Evolutionary conservation across 169 alveolate species (phyloP).

Genomic region (Eimeria falciformis): DNA sequence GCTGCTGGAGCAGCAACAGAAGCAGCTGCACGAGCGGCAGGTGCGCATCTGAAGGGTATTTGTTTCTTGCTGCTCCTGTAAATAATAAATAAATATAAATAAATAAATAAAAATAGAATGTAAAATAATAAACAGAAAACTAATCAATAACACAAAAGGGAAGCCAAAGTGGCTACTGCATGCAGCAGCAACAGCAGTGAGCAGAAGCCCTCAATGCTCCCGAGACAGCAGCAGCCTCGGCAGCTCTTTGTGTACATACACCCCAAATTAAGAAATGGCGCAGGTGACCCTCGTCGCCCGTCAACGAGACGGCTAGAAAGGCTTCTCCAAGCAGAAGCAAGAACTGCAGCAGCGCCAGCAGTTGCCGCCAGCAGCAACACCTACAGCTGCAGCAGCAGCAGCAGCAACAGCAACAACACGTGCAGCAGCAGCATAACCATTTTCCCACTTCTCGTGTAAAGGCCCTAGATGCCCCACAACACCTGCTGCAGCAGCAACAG

Average conservation of each 20-base stretch:
- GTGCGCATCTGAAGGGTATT: neutral
- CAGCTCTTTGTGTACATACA: no score
- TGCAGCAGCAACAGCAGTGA: no score
- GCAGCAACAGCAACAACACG: slow-evolving; percentile 40
- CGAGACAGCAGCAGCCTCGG: neutral
- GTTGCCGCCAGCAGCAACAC: neutral
- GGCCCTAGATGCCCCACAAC: neutral
- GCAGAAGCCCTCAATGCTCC: neutral
- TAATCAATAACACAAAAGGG: no score
- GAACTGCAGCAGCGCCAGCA: slow-evolving; percentile 16
- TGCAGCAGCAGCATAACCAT: slow-evolving; percentile 14
- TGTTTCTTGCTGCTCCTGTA: neutral
- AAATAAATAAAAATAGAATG: neutral
- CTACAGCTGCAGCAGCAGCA: slow-evolving; percentile 27
- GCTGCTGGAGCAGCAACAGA: neutral
- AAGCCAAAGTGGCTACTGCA: no score
- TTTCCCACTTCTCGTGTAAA: neutral
- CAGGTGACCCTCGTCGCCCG: no score
- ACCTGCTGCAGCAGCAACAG: slow-evolving; percentile 16
- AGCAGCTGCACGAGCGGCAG: neutral
- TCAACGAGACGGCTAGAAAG: no score
- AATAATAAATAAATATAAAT: neutral
- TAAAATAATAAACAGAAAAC: no score
- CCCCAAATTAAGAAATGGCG: no score
- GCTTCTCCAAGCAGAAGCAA: neutral